phyloP scores from a whole-genome alignment of 495 filamentous ascomycete species.

The Astrothelium subdiscretum region DNA sequence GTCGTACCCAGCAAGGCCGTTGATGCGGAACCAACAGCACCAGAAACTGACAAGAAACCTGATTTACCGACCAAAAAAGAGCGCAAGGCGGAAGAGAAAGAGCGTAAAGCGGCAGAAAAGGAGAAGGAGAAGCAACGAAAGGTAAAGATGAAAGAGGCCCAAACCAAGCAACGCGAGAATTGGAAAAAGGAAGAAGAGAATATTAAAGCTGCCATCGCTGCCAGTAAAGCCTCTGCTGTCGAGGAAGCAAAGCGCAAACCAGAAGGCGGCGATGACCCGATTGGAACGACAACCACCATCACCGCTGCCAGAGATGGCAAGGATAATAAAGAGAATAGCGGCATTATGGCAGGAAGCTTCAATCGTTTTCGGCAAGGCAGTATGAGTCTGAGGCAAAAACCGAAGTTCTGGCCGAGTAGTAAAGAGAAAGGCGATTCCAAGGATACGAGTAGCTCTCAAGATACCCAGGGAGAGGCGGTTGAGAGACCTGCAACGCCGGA shows the following conservation, averaged over 20 bases:
- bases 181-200: conserved; percentile 48
- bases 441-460: conserved; percentile 17
- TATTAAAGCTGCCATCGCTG: conserved; percentile 44
- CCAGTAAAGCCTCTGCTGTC: conserved; percentile 39
- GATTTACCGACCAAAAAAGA: conserved; percentile 39
- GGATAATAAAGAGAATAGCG: conserved; percentile 24
- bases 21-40: conserved; percentile 20
- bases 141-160: conserved; percentile 52
- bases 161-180: conserved; percentile 37
- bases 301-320: conserved; percentile 9
- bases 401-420: conserved; percentile 30
- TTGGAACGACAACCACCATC: background rate
- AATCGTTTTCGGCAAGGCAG: conserved; percentile 43
- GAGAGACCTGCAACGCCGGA: conserved; percentile 5
- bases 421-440: conserved; percentile 14
- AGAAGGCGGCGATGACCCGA: conserved; percentile 6
- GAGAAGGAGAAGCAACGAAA: conserved; percentile 53
- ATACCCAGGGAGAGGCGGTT: background rate
- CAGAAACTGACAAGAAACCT: conserved; percentile 19
- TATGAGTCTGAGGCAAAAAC: conserved; percentile 48
- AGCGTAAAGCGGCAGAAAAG: conserved; percentile 25
- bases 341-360: conserved; percentile 33
- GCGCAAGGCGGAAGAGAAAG: conserved; percentile 39
- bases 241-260: conserved; percentile 36
- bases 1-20: conserved; percentile 14